phyloP scores from a whole-genome alignment of 306 rosid species.

The Corylus americana region DNA sequence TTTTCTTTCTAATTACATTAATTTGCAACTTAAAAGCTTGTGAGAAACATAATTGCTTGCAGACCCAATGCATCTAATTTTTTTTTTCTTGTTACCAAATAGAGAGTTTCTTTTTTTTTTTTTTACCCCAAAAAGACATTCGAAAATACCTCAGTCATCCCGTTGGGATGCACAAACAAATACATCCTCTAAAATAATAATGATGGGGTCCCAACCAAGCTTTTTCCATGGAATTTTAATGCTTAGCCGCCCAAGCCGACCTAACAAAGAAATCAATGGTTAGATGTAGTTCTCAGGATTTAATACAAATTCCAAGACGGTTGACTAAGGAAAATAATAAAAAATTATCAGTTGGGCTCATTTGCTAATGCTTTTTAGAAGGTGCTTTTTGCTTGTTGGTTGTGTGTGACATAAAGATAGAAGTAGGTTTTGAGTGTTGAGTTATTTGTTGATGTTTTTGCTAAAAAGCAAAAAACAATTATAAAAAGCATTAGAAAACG shows the following conservation, averaged over 20 bases:
- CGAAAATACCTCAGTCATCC: slow-evolving; percentile 77
- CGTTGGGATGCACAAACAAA: slow-evolving; percentile 82
- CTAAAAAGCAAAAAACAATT: too few species aligned
- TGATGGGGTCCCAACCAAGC: slow-evolving; percentile 92
- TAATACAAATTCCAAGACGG: slow-evolving; percentile 19
- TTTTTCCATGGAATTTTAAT: slow-evolving; percentile 97
- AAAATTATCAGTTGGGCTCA: not conserved
- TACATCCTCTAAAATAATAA: slow-evolving; percentile 74
- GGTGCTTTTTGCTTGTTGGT: too few species aligned
- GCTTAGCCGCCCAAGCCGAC: slow-evolving; percentile 92
- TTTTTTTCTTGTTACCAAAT: not conserved
- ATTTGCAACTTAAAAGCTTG: not conserved
- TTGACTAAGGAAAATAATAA: not conserved
- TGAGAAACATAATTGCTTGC: not conserved
- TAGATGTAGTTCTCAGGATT: slow-evolving; percentile 12
- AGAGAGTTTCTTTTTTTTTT: not conserved
- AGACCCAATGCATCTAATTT: not conserved
- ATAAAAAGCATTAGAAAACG: too few species aligned
- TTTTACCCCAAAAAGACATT: not conserved
- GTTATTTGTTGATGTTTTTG: too few species aligned
- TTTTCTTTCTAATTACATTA: slow-evolving; percentile 9
- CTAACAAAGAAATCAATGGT: slow-evolving; percentile 41
- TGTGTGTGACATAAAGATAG: too few species aligned
- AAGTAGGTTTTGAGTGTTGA: too few species aligned
- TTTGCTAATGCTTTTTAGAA: too few species aligned